Base-by-base conservation (phyloP, 192 early-diverging fungal genomes). In the Paraglomus brasilianum region DNA sequence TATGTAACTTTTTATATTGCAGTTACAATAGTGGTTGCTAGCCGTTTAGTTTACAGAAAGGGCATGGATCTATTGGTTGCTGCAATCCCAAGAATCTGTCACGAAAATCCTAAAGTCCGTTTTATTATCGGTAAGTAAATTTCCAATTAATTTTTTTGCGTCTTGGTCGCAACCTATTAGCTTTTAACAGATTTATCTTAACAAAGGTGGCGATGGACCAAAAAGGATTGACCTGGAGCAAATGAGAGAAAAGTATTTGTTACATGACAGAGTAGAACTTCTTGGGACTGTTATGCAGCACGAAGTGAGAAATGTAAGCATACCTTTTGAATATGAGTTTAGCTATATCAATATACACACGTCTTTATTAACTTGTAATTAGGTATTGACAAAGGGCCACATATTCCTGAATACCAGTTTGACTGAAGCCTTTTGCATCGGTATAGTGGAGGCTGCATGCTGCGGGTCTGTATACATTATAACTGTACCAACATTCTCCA, bases 371-470 rank as follows among this genome's bases (percentile, higher is more conserved):
- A 22, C 38, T 48, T 44, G 19, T 14, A 24, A 11, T 48, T 59
- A 77, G 78, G 72, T 76, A 22, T 81, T 99, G 17, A 86, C 92
- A 10, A 88, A 94, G 57, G 97, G 97, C 11, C 88, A 97, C 61
- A 95, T 99, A 13, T 99, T 96, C 72, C 76, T 99, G 30, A 99
- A 99, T 72, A 97, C 97, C 30, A 94, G 93, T 46, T 81, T 98
- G 76, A 99, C 95, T 1, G 97, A 99, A 72, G 97, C 97, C 6
- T 99, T 99, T 72, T 97, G 97, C 73, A 99, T 97, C 51, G 95
- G 93, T 5, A 98, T 99, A 62, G 95, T 99, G 15, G 97, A 99
- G 80, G 97, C 97, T 5, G 97, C 95, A 5, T 91, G 91, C 48
- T 95, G 93, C 39, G 97, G 95, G 87, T 88, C 74, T 58, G 76